phyloP scores from a whole-genome alignment of 257 asterid genomes.

The Galeopsis tetrahit region DNA sequence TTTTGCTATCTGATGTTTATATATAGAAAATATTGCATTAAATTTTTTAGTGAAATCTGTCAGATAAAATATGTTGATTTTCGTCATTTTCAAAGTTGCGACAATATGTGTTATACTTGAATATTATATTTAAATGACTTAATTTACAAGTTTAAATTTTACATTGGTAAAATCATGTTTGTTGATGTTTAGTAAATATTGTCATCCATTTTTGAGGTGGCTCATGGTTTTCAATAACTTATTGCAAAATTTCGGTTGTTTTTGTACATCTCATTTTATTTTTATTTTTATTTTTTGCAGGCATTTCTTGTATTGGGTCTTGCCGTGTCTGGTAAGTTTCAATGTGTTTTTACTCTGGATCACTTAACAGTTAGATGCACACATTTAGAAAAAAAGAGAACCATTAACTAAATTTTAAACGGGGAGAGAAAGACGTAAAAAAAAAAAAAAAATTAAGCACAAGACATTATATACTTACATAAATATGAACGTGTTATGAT shows the following conservation, averaged over 20 bases:
- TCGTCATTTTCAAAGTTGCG: not conserved
- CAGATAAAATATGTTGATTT: not conserved
- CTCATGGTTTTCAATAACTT: not conserved
- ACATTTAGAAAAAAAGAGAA: not conserved
- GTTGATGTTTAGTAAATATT: not conserved
- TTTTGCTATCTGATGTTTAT: constrained; percentile 1
- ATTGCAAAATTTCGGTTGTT: constrained; percentile 22
- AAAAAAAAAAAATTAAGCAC: no score
- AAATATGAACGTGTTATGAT: not conserved
- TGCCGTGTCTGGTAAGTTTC: constrained; percentile 78
- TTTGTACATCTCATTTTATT: constrained; percentile 33
- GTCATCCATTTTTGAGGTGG: constrained; percentile 6
- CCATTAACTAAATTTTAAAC: not conserved
- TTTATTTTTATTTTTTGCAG: constrained; percentile 53
- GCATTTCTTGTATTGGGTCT: constrained; percentile 74
- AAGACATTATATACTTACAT: not conserved
- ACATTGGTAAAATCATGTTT: not conserved
- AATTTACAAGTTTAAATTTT: not conserved
- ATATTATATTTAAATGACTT: constrained; percentile 11
- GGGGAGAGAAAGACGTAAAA: not conserved
- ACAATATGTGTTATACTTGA: constrained; percentile 19
- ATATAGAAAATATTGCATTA: constrained; percentile 8
- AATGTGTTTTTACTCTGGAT: constrained; percentile 17
- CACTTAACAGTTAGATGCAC: not conserved
- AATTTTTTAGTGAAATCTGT: not conserved